Base-by-base conservation (phyloP, 176 grass and related monocot genomes). In the Avena insularis region DNA sequence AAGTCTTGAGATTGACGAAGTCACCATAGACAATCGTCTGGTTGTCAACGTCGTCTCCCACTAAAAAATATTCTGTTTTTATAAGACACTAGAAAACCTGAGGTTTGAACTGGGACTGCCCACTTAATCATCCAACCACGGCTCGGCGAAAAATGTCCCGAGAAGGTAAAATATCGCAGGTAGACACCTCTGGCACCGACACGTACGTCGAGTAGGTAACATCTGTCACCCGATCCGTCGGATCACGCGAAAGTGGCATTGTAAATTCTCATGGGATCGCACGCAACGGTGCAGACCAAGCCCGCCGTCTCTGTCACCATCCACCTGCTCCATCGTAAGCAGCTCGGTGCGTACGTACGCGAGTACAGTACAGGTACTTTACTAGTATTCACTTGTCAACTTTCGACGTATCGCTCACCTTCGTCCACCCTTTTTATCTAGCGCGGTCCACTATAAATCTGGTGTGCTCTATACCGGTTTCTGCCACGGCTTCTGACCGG, bases 271-370 rank as follows among this genome's bases (percentile, higher is more conserved):
- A 20, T 78, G 54, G 88, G 89, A 86, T 90, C 88, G 49, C 78
- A 9, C 77, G 70, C 59, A 5, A 48, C 60, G 78, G 62, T 43
- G 14, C 61, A 51, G 71, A 80, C 61, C 29, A 43, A 77, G 29
- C 56, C 25, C 61, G 27, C 43, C 4, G 65, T 90, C 80, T 3
- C 89, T 79, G 83, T 90, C 84, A 9, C 4, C 2, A 51, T 31
- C 46, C 47, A 90, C 80, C 84, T 79, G 89, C 89, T 79, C 84
- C 49, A 33, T 66, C 63, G 27, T 33, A 66, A 66, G 61, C 77
- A 62, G 19, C 46, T 19, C 59, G 8, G 9, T 27, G 0, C 9
- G 17, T 9, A 29, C 38, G 38, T 40, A 43, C 1, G 40, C 40
- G 40, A 43, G 40, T 43, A 4, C 25, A 43, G 40, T 43, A 43